Evolutionary conservation across 495 filamentous ascomycete genomes (phyloP), one percentile per base, ranked within the genome.

Genomic region (Podospora conica): DNA sequence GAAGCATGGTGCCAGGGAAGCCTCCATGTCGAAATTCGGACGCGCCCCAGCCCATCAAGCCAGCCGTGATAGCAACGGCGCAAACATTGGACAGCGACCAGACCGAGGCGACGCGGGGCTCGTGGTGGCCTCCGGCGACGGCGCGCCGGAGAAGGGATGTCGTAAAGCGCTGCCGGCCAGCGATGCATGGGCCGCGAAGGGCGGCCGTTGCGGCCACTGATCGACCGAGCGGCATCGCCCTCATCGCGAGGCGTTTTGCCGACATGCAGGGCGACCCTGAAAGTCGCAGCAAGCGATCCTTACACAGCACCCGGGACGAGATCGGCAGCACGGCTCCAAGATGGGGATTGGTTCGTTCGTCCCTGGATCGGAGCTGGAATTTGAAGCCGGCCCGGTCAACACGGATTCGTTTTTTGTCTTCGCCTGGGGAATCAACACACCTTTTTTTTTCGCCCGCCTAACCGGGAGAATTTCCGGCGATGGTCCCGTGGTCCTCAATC

Each of bases 21-120:
- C 68, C 66, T 5, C 65, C 67, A 22, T 74, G 67, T 11, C 67
- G 65, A 20, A 73, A 54, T 31, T 76, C 70, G n/a, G 74, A 71
- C 12, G 79, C 59, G 2, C 77, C 77, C 73, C 77, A 81, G 3
- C 79, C 79, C 20, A 78, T 53, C n/a, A 80, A 21, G 15, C 78
- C 77, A 28, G 82, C 78, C 1, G 75, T 74, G 20, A 75, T 73
- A 57, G 79, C 77, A 58, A 83, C 64, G 25, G 71, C 74, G 58
- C 81, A 68, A 9, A 81, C 74, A 1, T 73, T 73, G 55, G 75
- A 71, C 9, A 75, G 53, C 10, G 73, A 66, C 74, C 74, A 75
- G 66, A 66, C 56, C 56, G 74, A 74, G 12, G 72, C 70, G 11
- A 57, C 33, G 23, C 68, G 58, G 9, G 65, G 33, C 5, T 55